Percentiles rank a stretch among this genome's conserved stretches.
Conservation (phyloP, 163 green algal species). For the Prototheca wickerhamii region DNA sequence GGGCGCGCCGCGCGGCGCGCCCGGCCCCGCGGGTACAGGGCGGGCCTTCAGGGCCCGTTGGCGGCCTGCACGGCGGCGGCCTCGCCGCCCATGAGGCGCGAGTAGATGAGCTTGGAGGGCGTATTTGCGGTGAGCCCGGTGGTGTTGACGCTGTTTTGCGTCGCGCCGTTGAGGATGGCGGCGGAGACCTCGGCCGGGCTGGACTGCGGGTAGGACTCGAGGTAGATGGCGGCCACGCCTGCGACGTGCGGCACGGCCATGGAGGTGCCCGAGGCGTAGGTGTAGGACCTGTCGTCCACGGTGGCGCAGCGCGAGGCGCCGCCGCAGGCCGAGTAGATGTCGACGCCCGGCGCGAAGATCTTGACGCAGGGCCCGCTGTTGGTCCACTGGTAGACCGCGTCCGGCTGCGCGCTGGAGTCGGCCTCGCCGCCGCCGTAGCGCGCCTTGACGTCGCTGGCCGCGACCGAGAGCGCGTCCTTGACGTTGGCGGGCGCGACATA, state of each 20-base stretch:
- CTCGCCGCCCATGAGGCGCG: neutral
- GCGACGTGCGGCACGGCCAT: conserved; percentile 52
- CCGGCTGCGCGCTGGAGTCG: neutral
- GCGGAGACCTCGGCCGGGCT: conserved; percentile 18
- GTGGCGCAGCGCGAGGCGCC: conserved; percentile 35
- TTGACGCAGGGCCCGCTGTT: conserved; percentile 71
- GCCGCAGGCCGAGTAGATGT: conserved; percentile 48
- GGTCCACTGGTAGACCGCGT: conserved; percentile 43
- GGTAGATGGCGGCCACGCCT: conserved; percentile 30
- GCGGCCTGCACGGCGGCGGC: conserved; percentile 9
- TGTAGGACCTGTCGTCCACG: conserved; percentile 44
- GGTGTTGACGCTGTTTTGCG: conserved; percentile 4
- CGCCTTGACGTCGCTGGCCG: conserved; percentile 30
- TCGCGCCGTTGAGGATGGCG: conserved; percentile 20
- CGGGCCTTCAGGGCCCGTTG: conserved; percentile 4
- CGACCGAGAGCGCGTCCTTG: conserved; percentile 45
- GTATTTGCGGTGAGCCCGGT: conserved; percentile 15
- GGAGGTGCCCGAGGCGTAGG: conserved; percentile 37
- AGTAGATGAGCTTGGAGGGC: conserved; percentile 40
- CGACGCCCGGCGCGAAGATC: conserved; percentile 50
- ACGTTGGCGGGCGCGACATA: conserved; percentile 42
- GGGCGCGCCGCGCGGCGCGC: no score
- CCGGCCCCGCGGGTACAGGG: no score
- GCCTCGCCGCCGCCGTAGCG: conserved; percentile 23
- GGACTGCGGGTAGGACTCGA: conserved; percentile 20